Evolutionary conservation across 768 basidiomycete species (phyloP).

Genomic region (Antrodiella citrinella): DNA sequence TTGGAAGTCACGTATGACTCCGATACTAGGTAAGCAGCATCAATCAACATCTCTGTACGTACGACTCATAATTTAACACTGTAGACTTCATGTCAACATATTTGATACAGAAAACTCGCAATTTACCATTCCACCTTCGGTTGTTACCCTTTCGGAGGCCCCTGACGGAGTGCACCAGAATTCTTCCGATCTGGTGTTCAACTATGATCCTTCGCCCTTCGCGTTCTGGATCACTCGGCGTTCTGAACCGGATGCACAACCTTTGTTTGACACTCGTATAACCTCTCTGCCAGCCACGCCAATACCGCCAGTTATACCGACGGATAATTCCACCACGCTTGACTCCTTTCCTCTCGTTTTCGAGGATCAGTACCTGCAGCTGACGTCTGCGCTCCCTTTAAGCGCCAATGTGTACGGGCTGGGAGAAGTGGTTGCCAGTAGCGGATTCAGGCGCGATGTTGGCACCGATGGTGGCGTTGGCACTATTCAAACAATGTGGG

Average conservation of each 20-base stretch:
- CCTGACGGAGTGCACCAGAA: slow-evolving; percentile 27
- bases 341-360: slow-evolving; percentile 66
- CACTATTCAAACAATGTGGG: slow-evolving; percentile 64
- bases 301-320: slow-evolving; percentile 43
- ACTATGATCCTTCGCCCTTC: slow-evolving; percentile 57
- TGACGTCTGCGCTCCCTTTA: slow-evolving; percentile 58
- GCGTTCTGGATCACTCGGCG: slow-evolving; percentile 76
- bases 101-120: slow-evolving; percentile 53
- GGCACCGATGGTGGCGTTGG: slow-evolving; percentile 40
- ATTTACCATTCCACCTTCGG: slow-evolving; percentile 55
- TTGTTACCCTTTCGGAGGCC: slow-evolving; percentile 32
- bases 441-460: slow-evolving; percentile 59
- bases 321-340: slow-evolving; percentile 46
- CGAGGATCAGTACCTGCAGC: slow-evolving; percentile 73
- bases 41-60: slow-evolving; percentile 6
- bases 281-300: slow-evolving; percentile 54
- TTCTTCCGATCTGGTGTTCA: slow-evolving; percentile 60
- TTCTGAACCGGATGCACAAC: slow-evolving; percentile 41
- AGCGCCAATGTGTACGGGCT: slow-evolving; percentile 72
- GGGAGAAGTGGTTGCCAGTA: slow-evolving; percentile 64
- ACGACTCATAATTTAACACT: slow-evolving; percentile 23
- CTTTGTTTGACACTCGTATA: slow-evolving; percentile 65
- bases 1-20: slow-evolving; percentile 59
- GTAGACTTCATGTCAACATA: slow-evolving; percentile 61
- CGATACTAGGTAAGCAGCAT: slow-evolving; percentile 41